phyloP scores from a whole-genome alignment of 306 rosid genomes.

The Trifolium repens region DNA sequence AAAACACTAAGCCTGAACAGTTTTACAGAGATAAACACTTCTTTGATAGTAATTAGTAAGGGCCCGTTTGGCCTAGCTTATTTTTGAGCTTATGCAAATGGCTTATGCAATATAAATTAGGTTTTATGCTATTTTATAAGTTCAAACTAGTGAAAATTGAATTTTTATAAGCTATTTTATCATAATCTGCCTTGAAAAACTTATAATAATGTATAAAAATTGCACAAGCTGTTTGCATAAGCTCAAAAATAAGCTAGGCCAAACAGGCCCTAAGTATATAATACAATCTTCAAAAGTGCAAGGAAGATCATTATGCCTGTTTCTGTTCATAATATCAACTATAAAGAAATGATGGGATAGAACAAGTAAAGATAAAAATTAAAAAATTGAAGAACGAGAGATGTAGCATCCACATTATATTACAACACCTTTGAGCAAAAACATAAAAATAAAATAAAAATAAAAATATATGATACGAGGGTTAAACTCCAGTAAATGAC shows the following conservation, averaged over 20 bases:
- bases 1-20: constrained; percentile 20
- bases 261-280: too few species aligned
- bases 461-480: constrained; percentile 28
- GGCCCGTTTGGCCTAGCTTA: too few species aligned
- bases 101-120: too few species aligned
- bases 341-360: constrained; percentile 24
- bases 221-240: too few species aligned
- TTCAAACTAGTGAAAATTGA: too few species aligned
- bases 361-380: background rate
- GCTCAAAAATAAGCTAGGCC: too few species aligned
- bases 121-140: too few species aligned
- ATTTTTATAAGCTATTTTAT: too few species aligned
- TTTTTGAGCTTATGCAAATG: too few species aligned
- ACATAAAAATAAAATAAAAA: background rate
- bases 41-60: background rate
- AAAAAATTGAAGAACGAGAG: background rate
- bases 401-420: constrained; percentile 26
- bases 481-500: constrained; percentile 38
- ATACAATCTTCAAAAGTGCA: constrained; percentile 8
- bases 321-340: constrained; percentile 12
- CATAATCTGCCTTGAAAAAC: too few species aligned
- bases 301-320: background rate
- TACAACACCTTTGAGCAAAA: constrained; percentile 28
- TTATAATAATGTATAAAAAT: too few species aligned
- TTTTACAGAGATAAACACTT: constrained; percentile 16